Conservation (phyloP, 1,284 basidiomycete genomes). For the Puccinia coronata region DNA sequence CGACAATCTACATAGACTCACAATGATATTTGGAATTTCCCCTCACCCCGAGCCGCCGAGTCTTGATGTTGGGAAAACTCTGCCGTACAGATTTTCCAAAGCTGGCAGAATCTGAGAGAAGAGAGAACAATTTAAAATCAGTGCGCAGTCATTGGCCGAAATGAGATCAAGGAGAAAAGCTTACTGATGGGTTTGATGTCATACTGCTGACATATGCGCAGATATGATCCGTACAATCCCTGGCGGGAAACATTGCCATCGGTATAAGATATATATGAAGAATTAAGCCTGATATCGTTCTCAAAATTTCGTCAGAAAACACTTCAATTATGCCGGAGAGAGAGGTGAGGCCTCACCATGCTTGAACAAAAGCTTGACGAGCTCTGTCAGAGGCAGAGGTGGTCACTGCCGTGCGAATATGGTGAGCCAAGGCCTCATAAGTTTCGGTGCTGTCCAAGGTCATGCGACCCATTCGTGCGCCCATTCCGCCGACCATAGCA, state of each 20-base stretch:
- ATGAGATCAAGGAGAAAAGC: neutral
- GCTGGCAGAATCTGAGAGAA: constrained; percentile 71
- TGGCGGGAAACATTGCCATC: constrained; percentile 85
- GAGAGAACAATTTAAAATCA: neutral
- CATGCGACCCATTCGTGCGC: constrained; percentile 46
- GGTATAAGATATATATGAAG: constrained; percentile 83
- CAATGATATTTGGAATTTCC: constrained; percentile 92
- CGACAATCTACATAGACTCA: constrained; percentile 61
- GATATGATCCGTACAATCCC: constrained; percentile 85
- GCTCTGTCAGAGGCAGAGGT: constrained; percentile 82
- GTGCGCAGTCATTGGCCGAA: neutral
- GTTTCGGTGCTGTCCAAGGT: constrained; percentile 64
- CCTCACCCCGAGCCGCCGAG: constrained; percentile 80
- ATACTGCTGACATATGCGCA: constrained; percentile 82
- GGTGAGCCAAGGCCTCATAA: constrained; percentile 78
- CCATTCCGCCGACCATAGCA: constrained; percentile 43
- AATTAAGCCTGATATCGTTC: constrained; percentile 69
- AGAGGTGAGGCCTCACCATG: constrained; percentile 63
- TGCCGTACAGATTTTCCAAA: constrained; percentile 88
- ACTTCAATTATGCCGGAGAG: neutral
- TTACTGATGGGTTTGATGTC: constrained; percentile 78
- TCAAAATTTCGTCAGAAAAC: constrained; percentile 53
- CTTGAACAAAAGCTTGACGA: constrained; percentile 85
- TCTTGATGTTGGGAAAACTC: constrained; percentile 91
- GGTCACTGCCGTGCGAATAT: constrained; percentile 79